A percentile compares a stretch with the other conserved stretches of the same genome.
phyloP scores from a whole-genome alignment of 2,329 filamentous ascomycete genomes.

The Fusarium sp. region DNA sequence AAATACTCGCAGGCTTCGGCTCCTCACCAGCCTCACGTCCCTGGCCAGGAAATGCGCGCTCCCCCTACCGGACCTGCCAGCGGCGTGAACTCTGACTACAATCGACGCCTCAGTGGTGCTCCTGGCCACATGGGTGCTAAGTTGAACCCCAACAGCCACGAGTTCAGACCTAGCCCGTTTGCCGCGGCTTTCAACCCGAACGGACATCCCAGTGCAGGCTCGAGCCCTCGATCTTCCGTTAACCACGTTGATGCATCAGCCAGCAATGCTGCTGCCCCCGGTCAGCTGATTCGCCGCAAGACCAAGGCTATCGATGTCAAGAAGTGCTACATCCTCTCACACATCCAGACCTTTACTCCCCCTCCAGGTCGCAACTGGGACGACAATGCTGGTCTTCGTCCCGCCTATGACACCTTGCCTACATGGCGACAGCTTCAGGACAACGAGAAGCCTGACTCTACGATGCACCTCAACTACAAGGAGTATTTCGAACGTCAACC shows the following conservation, averaged over 20 bases:
- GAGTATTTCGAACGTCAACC: slow-evolving; percentile 78
- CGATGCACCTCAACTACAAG: slow-evolving; percentile 72
- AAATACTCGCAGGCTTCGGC: slow-evolving; percentile 56
- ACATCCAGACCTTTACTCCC: slow-evolving; percentile 62
- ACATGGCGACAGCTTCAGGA: slow-evolving; percentile 79
- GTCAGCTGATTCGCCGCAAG: slow-evolving; percentile 72
- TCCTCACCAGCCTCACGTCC: slow-evolving; percentile 57
- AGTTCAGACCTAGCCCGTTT: slow-evolving; percentile 86
- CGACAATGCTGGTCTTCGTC: slow-evolving; percentile 81
- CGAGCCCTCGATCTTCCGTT: slow-evolving; percentile 72
- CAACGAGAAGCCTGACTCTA: slow-evolving; percentile 73
- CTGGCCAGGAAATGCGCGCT: slow-evolving; percentile 70
- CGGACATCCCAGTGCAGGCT: slow-evolving; percentile 68
- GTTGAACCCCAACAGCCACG: slow-evolving; percentile 71
- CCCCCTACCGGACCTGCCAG: slow-evolving; percentile 78
- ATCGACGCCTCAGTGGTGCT: slow-evolving; percentile 61
- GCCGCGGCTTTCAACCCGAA: slow-evolving; percentile 82
- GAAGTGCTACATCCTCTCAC: slow-evolving; percentile 66
- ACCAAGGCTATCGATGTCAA: slow-evolving; percentile 73
- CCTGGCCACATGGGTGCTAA: slow-evolving; percentile 62
- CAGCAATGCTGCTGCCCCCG: slow-evolving; percentile 37
- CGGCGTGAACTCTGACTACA: slow-evolving; percentile 59
- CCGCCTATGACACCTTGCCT: slow-evolving; percentile 82
- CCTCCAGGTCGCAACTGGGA: slow-evolving; percentile 68
- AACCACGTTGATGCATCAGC: slow-evolving; percentile 55